Percentiles rank a stretch among this genome's conserved stretches.
phyloP scores from a whole-genome alignment of 164 flowering plant species.

The Sedum album region DNA sequence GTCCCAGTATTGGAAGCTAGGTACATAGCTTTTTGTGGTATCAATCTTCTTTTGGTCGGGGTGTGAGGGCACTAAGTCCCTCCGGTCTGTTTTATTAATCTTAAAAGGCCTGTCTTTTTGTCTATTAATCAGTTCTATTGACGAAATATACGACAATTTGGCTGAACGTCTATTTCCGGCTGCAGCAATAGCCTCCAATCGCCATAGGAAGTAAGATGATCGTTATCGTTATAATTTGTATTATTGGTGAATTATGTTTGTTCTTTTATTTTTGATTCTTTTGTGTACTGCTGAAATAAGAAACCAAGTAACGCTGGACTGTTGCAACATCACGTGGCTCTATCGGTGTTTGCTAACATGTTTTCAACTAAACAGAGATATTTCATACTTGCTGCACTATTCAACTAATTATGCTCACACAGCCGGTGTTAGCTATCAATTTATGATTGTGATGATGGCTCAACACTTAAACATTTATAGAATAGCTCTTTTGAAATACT shows the following conservation, averaged over 20 bases:
- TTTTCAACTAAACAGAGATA: neutral
- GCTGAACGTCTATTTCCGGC: conserved; percentile 59
- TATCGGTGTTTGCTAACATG: neutral
- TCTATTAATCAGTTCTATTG: conserved; percentile 41
- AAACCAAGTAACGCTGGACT: neutral
- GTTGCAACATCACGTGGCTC: neutral
- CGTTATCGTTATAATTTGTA: conserved; percentile 4
- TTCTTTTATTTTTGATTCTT: neutral
- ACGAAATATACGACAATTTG: conserved; percentile 69
- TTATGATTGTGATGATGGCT: neutral
- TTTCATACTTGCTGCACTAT: neutral
- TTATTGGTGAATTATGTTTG: neutral
- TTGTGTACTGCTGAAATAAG: neutral
- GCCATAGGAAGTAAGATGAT: conserved; percentile 65
- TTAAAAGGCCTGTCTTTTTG: conserved; percentile 6
- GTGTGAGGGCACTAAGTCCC: neutral
- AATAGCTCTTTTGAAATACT: neutral
- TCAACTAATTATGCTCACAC: neutral
- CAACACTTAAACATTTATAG: neutral
- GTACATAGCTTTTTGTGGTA: conserved; percentile 22
- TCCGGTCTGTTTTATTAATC: neutral
- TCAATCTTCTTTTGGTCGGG: neutral
- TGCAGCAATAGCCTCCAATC: conserved; percentile 42
- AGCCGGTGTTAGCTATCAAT: neutral
- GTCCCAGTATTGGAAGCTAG: conserved; percentile 38